Evolutionary conservation across 1,284 basidiomycete species (phyloP).

Genomic region (Blastosporella zonata): DNA sequence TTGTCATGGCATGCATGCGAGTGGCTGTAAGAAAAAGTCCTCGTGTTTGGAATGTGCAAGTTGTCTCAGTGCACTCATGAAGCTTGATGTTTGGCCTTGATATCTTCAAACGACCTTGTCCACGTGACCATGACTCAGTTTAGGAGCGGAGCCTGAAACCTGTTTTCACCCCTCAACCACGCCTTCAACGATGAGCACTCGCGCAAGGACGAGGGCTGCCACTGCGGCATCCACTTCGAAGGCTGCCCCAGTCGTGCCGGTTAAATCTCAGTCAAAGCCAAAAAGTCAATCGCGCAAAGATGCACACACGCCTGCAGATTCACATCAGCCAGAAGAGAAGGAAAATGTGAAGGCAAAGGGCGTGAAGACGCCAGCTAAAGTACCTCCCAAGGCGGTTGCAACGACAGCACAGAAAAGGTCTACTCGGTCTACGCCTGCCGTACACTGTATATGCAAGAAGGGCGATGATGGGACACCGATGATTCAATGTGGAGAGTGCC

Average conservation of each 20-base stretch:
- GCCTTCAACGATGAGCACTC: slow-evolving; percentile 15
- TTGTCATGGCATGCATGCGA: no score
- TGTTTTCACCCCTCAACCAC: slow-evolving; percentile 12
- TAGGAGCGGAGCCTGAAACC: slow-evolving; percentile 17
- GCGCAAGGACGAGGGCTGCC: slow-evolving; percentile 18
- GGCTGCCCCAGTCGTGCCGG: background rate
- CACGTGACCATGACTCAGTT: slow-evolving; percentile 17
- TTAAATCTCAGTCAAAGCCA: slow-evolving; percentile 6
- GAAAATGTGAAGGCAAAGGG: slow-evolving; percentile 17
- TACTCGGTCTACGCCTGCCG: slow-evolving; percentile 3
- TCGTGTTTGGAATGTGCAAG: no score
- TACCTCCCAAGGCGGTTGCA: slow-evolving; percentile 3
- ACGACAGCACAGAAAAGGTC: slow-evolving; percentile 3
- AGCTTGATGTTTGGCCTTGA: slow-evolving; percentile 9
- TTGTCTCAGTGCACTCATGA: background rate
- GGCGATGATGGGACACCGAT: slow-evolving; percentile 19
- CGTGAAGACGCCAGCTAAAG: slow-evolving; percentile 7
- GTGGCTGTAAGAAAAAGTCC: no score
- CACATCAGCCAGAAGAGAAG: slow-evolving; percentile 18
- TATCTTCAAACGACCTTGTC: background rate
- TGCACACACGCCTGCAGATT: slow-evolving; percentile 3
- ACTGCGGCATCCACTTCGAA: slow-evolving; percentile 14
- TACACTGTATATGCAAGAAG: slow-evolving; percentile 13
- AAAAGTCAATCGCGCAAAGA: slow-evolving; percentile 14
- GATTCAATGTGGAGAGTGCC: slow-evolving; percentile 18